phyloP scores from a whole-genome alignment of 2,329 filamentous ascomycete species.

The Alternaria metachromatica region DNA sequence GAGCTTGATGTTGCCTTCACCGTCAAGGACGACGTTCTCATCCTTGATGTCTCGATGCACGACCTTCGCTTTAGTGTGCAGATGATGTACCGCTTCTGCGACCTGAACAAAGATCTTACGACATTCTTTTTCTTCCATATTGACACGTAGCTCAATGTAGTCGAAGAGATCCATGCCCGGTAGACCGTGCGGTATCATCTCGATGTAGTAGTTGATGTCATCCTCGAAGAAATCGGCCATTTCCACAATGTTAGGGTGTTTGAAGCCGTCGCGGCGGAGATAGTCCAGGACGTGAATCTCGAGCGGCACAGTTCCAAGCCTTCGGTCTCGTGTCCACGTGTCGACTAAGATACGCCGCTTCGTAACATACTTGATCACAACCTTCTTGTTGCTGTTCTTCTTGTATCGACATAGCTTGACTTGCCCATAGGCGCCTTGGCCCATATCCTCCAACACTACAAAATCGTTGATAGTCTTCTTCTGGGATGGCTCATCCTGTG shows the following conservation, averaged over 20 bases:
- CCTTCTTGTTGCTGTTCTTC: conserved; percentile 75
- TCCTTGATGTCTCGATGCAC: conserved; percentile 99
- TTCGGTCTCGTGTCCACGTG: conserved; percentile 94
- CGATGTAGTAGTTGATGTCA: conserved; percentile 95
- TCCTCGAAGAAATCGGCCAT: conserved; percentile 78
- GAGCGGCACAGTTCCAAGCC: conserved; percentile 90
- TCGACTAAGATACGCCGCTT: conserved; percentile 96
- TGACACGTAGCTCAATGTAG: conserved; percentile 94
- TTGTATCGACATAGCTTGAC: conserved; percentile 94
- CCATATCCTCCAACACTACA: conserved; percentile 95
- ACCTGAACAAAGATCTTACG: conserved; percentile 96
- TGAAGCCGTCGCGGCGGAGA: conserved; percentile 73
- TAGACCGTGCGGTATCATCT: conserved; percentile 93
- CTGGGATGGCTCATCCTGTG: conserved; percentile 29
- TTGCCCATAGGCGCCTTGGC: conserved; percentile 95
- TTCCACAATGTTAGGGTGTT: conserved; percentile 71
- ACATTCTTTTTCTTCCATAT: conserved; percentile 95
- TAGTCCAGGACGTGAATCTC: conserved; percentile 98
- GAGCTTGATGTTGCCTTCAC: conserved; percentile 92
- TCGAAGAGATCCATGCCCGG: conserved; percentile 99
- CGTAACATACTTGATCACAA: conserved; percentile 97
- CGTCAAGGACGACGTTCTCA: conserved; percentile 95
- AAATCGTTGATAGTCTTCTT: conserved; percentile 94
- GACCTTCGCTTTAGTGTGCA: conserved; percentile 88
- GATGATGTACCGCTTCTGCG: conserved; percentile 83